Percentiles rank a stretch among this genome's conserved stretches.
These are phyloP conservation scores for Dictyostelium capitatum DNA, from an alignment of 78 protist genomes.

Conservation along the genomic window DNA sequence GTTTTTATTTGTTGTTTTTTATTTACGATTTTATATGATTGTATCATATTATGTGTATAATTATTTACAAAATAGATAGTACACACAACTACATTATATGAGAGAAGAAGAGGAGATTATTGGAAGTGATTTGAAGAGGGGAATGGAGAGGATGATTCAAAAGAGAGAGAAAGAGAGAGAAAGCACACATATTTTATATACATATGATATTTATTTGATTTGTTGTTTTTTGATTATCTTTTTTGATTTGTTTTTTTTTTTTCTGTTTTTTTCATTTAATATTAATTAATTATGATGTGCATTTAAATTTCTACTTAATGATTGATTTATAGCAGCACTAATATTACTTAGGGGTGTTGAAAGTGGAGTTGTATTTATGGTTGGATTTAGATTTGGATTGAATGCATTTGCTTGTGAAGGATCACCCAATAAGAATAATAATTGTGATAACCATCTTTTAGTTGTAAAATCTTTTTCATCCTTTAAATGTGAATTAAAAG, in stretches of 20 bases:
- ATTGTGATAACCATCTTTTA: slow-evolving; percentile 79
- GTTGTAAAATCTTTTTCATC: slow-evolving; percentile 82
- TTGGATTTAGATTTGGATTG: slow-evolving; percentile 64
- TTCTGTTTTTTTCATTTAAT: not conserved
- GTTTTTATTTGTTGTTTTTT: not conserved
- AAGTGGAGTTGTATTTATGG: slow-evolving; percentile 66
- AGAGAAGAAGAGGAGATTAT: too few relatives aligned
- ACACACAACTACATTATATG: too few relatives aligned
- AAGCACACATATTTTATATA: too few relatives aligned
- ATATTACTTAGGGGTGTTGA: slow-evolving; percentile 53
- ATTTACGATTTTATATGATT: not conserved
- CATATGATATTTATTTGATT: too few relatives aligned
- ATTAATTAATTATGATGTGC: not conserved
- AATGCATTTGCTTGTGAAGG: slow-evolving; percentile 55
- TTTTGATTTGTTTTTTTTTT: not conserved
- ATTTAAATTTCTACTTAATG: slow-evolving; percentile 61
- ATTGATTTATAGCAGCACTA: slow-evolving; percentile 73
- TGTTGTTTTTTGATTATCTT: not conserved
- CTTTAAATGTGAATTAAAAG: slow-evolving; percentile 71
- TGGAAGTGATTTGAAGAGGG: too few relatives aligned
- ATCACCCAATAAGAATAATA: slow-evolving; percentile 52
- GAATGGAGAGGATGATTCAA: too few relatives aligned
- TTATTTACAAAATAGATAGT: too few relatives aligned
- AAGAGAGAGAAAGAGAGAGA: too few relatives aligned
- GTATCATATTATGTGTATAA: not conserved